Conservation (phyloP, 164 flowering plant genomes). For the Echeveria elegans region DNA sequence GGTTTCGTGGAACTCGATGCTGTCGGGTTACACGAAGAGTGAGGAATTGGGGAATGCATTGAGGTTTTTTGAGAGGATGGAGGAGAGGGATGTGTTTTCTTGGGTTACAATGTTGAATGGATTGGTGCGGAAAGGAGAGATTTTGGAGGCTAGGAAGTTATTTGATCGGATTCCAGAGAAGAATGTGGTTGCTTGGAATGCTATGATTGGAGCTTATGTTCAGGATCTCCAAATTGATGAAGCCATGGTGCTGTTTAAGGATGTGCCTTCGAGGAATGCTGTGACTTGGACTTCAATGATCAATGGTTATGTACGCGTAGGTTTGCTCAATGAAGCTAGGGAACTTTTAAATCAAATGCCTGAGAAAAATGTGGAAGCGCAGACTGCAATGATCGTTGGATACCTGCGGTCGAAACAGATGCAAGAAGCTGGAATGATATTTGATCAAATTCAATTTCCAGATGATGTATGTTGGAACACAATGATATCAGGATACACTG, state of each 20-base stretch:
- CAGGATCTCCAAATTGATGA: constrained; percentile 16
- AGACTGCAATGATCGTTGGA: constrained; percentile 24
- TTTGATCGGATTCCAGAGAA: constrained; percentile 24
- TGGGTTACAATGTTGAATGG: constrained; percentile 33
- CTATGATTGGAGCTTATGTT: constrained; percentile 14
- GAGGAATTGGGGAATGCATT: constrained; percentile 9
- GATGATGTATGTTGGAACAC: constrained; percentile 27
- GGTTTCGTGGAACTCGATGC: constrained; percentile 28
- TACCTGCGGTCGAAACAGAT: constrained; percentile 13
- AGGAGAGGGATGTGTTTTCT: constrained; percentile 19
- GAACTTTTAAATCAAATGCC: constrained; percentile 19
- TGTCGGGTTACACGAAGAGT: constrained; percentile 20
- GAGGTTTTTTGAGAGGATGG: constrained; percentile 24
- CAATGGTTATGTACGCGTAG: constrained; percentile 23
- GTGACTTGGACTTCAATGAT: constrained; percentile 28
- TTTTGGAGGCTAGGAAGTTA: constrained; percentile 21
- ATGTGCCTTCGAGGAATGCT: constrained; percentile 22
- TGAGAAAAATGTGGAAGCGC: constrained; percentile 16
- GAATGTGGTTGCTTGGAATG: constrained; percentile 33
- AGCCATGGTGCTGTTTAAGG: constrained; percentile 16
- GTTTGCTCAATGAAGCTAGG: constrained; percentile 23
- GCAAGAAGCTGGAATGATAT: constrained; percentile 21
- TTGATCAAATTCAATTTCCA: constrained; percentile 11
- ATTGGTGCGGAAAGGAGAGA: constrained; percentile 18
- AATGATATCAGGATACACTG: constrained; percentile 25